These are phyloP conservation scores for Mycothermus thermophilus DNA, from an alignment of 495 filamentous ascomycete genomes.

Conservation along the genomic window DNA sequence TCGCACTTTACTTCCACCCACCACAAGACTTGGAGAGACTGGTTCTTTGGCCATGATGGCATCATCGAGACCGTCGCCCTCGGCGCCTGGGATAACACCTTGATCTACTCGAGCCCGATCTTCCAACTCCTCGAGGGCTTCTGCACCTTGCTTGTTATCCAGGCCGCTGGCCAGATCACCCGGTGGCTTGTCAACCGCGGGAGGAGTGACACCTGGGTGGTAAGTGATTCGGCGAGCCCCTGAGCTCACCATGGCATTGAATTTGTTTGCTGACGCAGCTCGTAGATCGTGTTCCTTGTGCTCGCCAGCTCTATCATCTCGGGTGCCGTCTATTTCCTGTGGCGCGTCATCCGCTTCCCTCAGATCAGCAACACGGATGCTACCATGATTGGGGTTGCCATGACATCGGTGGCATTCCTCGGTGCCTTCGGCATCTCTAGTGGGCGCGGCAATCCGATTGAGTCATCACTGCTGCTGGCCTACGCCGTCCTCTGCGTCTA, in stretches of 20 bases:
- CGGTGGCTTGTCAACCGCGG: constrained; percentile 86
- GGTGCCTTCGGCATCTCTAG: constrained; percentile 90
- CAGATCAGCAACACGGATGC: constrained; percentile 90
- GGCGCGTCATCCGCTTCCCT: constrained; percentile 85
- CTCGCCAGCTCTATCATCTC: constrained; percentile 83
- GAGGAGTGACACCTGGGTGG: constrained; percentile 93
- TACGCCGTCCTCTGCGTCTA: constrained; percentile 96
- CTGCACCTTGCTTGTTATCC: constrained; percentile 89
- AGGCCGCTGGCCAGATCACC: constrained; percentile 88
- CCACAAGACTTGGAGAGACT: constrained; percentile 56
- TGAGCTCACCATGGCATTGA: no score
- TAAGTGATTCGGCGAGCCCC: no score
- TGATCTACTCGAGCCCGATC: constrained; percentile 86
- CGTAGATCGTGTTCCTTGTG: constrained; percentile 83
- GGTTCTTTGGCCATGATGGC: constrained; percentile 72
- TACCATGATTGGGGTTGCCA: constrained; percentile 76
- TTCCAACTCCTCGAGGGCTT: constrained; percentile 94
- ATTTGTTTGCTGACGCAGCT: constrained; percentile 18
- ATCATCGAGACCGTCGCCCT: constrained; percentile 64
- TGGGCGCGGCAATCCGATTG: constrained; percentile 87
- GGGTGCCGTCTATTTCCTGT: constrained; percentile 89
- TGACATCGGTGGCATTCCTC: constrained; percentile 82
- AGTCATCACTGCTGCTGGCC: constrained; percentile 89
- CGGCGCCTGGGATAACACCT: constrained; percentile 75
- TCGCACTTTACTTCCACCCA: constrained; percentile 35